These are phyloP conservation scores for Scheffersomyces ergatensis DNA, from an alignment of 805 yeast species.

Conservation along the genomic window DNA sequence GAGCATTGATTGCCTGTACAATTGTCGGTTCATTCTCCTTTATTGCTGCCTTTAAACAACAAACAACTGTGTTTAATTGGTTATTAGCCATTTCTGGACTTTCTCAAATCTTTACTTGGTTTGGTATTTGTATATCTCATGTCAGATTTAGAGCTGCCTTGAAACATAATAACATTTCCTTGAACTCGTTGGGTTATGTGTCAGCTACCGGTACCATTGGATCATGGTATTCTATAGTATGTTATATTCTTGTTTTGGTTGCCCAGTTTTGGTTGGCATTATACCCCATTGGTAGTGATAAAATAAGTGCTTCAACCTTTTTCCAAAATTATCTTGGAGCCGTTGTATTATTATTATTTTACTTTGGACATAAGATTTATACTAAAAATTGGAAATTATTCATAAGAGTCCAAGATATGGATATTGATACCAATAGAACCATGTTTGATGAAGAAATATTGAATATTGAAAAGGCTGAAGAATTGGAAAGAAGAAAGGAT, in stretches of 20 bases:
- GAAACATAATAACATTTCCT: conserved; percentile 25
- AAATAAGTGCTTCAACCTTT: conserved; percentile 24
- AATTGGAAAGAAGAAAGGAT: conserved; percentile 14
- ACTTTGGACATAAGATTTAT: conserved; percentile 30
- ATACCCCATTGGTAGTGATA: conserved; percentile 31
- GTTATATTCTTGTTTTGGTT: conserved; percentile 32
- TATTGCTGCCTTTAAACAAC: conserved; percentile 39
- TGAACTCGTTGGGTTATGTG: conserved; percentile 29
- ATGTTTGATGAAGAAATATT: conserved; percentile 35
- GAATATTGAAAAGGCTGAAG: conserved; percentile 26
- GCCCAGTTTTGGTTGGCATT: conserved; percentile 47
- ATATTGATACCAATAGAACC: conserved; percentile 26
- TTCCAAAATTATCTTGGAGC: conserved; percentile 35
- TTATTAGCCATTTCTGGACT: conserved; percentile 41
- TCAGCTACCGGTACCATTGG: conserved; percentile 42
- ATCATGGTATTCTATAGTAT: conserved; percentile 30
- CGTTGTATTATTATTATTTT: conserved; percentile 27
- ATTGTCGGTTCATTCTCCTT: conserved; percentile 36
- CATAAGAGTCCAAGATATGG: conserved; percentile 27
- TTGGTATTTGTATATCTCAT: conserved; percentile 38
- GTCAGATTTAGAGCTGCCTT: conserved; percentile 40
- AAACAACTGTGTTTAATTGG: conserved; percentile 40
- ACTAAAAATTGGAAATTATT: conserved; percentile 28
- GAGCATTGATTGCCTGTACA: conserved; percentile 33
- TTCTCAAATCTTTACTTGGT: conserved; percentile 43